These are phyloP conservation scores for Paraphaeosphaeria sporulosa DNA, from an alignment of 2,329 filamentous ascomycete species.

Conservation along the genomic window DNA sequence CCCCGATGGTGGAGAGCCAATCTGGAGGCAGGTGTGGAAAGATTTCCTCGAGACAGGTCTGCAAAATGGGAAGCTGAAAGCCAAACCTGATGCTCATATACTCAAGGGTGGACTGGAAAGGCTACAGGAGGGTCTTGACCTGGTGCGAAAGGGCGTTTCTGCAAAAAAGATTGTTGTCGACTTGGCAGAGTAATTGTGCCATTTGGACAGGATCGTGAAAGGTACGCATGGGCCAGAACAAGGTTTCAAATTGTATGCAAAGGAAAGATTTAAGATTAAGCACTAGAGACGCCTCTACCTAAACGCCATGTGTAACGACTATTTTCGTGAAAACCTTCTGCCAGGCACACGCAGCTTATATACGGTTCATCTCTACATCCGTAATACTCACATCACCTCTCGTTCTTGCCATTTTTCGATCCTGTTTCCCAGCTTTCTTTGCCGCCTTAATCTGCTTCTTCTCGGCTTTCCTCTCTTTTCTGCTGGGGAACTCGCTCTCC, in stretches of 20 bases:
- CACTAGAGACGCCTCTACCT: not conserved
- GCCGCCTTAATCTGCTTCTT: constrained; percentile 30
- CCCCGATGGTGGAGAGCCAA: constrained; percentile 5
- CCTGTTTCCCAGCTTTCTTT: constrained; percentile 27
- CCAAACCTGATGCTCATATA: constrained; percentile 23
- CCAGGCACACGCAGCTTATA: not conserved
- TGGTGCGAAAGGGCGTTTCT: constrained; percentile 23
- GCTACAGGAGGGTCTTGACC: constrained; percentile 21
- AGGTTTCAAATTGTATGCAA: not conserved
- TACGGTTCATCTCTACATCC: constrained; percentile 10
- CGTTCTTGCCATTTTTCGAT: constrained; percentile 21
- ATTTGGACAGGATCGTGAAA: not conserved
- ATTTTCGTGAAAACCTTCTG: not conserved
- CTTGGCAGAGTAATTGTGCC: not conserved
- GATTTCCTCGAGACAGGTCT: constrained; percentile 24
- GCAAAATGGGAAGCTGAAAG: constrained; percentile 15
- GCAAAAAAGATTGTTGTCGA: constrained; percentile 26
- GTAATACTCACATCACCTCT: not conserved
- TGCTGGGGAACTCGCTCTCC: constrained; percentile 34
- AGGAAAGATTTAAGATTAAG: not conserved
- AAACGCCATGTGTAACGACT: not conserved
- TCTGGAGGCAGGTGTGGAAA: constrained; percentile 18
- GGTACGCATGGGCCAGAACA: not conserved
- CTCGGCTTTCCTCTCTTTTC: constrained; percentile 34
- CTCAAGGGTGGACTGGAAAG: constrained; percentile 18